These are phyloP conservation scores for Diplodia intermedia DNA, from an alignment of 2,329 filamentous ascomycete species.

Conservation along the genomic window DNA sequence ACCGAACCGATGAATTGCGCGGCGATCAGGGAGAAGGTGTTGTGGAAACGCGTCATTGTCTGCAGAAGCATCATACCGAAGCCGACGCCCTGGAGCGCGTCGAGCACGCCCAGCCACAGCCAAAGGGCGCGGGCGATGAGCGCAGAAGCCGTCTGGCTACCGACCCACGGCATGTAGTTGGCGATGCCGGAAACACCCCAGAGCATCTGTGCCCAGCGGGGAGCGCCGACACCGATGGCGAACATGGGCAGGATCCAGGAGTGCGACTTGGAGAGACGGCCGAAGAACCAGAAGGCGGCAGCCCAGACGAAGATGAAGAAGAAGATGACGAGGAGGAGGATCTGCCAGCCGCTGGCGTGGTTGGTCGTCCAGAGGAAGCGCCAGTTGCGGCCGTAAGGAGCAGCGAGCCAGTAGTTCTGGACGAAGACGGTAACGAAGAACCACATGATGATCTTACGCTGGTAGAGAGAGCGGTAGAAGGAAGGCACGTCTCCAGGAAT, in stretches of 20 bases:
- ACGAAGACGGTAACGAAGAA: conserved; percentile 69
- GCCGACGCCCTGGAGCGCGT: conserved; percentile 69
- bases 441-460: conserved; percentile 71
- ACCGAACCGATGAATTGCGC: conserved; percentile 68
- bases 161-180: conserved; percentile 68
- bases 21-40: conserved; percentile 65
- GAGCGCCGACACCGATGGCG: conserved; percentile 69
- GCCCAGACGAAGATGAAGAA: conserved; percentile 66
- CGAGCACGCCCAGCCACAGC: conserved; percentile 72
- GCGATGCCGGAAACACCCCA: conserved; percentile 69
- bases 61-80: conserved; percentile 73
- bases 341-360: conserved; percentile 63
- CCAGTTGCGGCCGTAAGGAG: conserved; percentile 73
- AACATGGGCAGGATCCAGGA: conserved; percentile 73
- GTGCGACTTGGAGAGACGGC: conserved; percentile 64
- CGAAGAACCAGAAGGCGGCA: conserved; percentile 59
- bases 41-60: conserved; percentile 69
- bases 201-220: conserved; percentile 72
- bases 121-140: conserved; percentile 65
- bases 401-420: conserved; percentile 71
- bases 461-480: conserved; percentile 67
- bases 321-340: conserved; percentile 62
- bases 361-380: conserved; percentile 66
- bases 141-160: conserved; percentile 60
- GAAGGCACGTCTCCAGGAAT: conserved; percentile 68